Percentiles rank a stretch among this genome's conserved stretches.
These are phyloP conservation scores for Fusarium marasasianum DNA, from an alignment of 2,329 filamentous ascomycete genomes.

Conservation along the genomic window DNA sequence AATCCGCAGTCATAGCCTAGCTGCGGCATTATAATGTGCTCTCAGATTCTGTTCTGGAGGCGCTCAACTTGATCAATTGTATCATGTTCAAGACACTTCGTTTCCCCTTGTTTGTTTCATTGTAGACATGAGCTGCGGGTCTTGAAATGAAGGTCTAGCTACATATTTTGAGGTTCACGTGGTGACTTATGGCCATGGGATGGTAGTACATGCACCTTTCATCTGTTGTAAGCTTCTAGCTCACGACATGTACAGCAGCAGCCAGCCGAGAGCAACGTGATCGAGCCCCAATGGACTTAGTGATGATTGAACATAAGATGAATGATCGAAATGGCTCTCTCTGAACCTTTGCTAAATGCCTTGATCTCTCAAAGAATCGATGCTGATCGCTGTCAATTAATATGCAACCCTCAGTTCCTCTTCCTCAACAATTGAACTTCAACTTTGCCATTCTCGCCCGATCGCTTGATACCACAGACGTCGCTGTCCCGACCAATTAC, in stretches of 20 bases:
- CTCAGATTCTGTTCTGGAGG: not conserved
- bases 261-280: not conserved
- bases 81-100: not conserved
- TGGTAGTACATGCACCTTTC: not conserved
- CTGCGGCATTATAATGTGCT: not conserved
- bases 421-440: not conserved
- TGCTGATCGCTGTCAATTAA: too few species aligned
- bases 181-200: not conserved
- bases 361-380: not conserved
- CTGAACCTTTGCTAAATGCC: not conserved
- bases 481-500: not conserved
- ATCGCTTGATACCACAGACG: not conserved
- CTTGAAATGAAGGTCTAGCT: too few species aligned
- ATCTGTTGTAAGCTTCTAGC: not conserved
- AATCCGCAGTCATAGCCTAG: not conserved
- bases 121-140: not conserved
- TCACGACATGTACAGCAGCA: not conserved
- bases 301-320: not conserved
- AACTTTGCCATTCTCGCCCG: not conserved
- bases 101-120: not conserved
- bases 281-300: accelerated
- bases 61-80: too few species aligned
- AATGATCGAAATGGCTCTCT: not conserved
- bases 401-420: not conserved
- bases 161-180: not conserved